Conservation (phyloP, 495 filamentous ascomycete genomes). For the Chaetomium fimeti region DNA sequence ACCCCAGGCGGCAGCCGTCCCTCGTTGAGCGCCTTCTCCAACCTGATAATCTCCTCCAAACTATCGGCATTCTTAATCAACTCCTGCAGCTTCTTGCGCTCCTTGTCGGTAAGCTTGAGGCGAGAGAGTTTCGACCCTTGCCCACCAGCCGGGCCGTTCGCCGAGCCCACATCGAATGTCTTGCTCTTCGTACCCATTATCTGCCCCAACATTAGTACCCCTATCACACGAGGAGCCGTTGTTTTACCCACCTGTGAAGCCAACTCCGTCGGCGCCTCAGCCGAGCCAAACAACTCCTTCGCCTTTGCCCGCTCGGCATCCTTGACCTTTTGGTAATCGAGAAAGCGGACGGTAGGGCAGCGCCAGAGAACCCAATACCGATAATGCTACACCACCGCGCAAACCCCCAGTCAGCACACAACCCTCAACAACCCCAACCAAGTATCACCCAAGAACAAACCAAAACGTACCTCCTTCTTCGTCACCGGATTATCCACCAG, state of each 20-base stretch:
- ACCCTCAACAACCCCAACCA: neutral
- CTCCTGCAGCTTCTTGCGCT: conserved; percentile 63
- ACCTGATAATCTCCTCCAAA: conserved; percentile 74
- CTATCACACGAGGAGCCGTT: no score
- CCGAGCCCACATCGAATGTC: conserved; percentile 64
- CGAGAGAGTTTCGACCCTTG: conserved; percentile 62
- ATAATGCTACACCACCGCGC: conserved; percentile 68
- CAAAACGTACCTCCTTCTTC: conserved; percentile 76
- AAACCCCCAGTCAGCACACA: neutral
- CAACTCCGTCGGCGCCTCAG: conserved; percentile 70
- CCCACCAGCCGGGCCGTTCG: conserved; percentile 40
- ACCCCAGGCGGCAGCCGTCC: conserved; percentile 74
- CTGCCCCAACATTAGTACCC: conserved; percentile 40
- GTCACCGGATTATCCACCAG: conserved; percentile 86
- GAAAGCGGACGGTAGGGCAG: conserved; percentile 77
- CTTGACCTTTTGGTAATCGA: conserved; percentile 92
- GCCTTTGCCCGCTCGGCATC: conserved; percentile 75
- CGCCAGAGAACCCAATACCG: conserved; percentile 88
- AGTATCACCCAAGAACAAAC: neutral
- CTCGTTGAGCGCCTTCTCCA: conserved; percentile 85
- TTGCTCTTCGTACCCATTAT: conserved; percentile 86
- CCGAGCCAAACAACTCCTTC: conserved; percentile 76
- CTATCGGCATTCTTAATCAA: conserved; percentile 72
- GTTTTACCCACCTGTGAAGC: conserved; percentile 54
- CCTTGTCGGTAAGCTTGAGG: conserved; percentile 63